These are phyloP conservation scores for Neurospora tetrasperma DNA, from an alignment of 495 filamentous ascomycete genomes.

Conservation along the genomic window DNA sequence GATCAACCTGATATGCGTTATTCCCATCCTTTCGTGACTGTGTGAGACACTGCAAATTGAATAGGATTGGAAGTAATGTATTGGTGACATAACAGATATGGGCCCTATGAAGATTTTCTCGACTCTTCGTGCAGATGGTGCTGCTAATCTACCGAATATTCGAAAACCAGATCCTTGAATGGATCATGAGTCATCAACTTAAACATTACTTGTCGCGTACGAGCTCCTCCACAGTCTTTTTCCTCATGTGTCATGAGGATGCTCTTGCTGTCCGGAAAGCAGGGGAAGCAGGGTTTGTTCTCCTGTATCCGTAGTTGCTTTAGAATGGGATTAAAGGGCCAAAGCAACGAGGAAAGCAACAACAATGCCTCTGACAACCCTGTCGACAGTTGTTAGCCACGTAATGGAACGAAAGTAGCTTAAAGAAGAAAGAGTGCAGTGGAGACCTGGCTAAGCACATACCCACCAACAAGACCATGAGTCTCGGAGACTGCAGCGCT, in stretches of 20 bases:
- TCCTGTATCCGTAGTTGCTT: neutral
- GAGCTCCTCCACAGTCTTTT: neutral
- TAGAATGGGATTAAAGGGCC: neutral
- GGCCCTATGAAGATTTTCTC: neutral
- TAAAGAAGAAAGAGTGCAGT: neutral
- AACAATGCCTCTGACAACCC: neutral
- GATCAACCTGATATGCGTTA: neutral
- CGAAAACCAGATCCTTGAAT: neutral
- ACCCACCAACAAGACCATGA: neutral
- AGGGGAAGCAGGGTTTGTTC: neutral
- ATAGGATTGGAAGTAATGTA: neutral
- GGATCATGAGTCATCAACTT: neutral
- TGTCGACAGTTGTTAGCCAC: neutral
- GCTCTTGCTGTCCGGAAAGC: neutral
- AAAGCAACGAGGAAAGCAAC: neutral
- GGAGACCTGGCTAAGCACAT: neutral
- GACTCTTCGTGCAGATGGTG: neutral
- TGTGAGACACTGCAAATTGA: neutral
- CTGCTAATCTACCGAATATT: slow-evolving; percentile 1
- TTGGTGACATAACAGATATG: neutral
- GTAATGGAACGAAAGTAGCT: neutral
- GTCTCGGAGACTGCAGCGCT: neutral
- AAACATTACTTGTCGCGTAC: neutral
- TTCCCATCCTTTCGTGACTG: neutral
- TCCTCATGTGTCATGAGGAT: neutral